Conservation (phyloP, 2,329 filamentous ascomycete species). For the Cucurbitaria berberidis region DNA sequence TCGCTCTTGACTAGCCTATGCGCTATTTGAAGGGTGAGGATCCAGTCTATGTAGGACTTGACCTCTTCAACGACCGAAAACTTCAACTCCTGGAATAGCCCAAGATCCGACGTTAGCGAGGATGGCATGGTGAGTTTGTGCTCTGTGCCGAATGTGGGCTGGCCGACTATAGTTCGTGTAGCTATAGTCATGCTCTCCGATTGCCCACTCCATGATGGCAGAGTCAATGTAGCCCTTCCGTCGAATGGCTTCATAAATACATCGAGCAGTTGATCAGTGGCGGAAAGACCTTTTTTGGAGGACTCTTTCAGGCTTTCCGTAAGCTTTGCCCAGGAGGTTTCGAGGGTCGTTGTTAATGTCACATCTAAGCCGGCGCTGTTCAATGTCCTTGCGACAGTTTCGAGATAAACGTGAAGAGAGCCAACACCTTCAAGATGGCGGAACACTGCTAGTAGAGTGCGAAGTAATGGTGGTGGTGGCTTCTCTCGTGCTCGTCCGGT, state of each 20-base stretch:
- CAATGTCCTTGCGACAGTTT: slow-evolving; percentile 24
- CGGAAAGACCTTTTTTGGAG: slow-evolving; percentile 31
- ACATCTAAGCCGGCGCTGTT: slow-evolving; percentile 38
- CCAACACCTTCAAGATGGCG: slow-evolving; percentile 55
- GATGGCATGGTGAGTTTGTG: slow-evolving; percentile 42
- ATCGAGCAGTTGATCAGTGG: slow-evolving; percentile 41
- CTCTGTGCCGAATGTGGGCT: slow-evolving; percentile 45
- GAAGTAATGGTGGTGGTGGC: slow-evolving; percentile 63
- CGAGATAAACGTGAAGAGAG: slow-evolving; percentile 45
- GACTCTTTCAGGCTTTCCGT: slow-evolving; percentile 36
- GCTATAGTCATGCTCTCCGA: slow-evolving; percentile 32
- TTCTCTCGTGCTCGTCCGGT: slow-evolving; percentile 57
- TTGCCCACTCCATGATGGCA: slow-evolving; percentile 30
- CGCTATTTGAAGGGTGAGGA: slow-evolving; percentile 40
- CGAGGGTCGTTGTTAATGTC: slow-evolving; percentile 31
- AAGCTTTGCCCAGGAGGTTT: slow-evolving; percentile 38
- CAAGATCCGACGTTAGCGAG: slow-evolving; percentile 35
- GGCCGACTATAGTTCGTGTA: slow-evolving; percentile 42
- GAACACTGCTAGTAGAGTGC: slow-evolving; percentile 62
- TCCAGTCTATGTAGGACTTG: slow-evolving; percentile 41
- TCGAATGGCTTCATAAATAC: slow-evolving; percentile 38
- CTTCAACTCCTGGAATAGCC: slow-evolving; percentile 35
- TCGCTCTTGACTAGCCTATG: slow-evolving; percentile 37
- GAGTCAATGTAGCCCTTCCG: slow-evolving; percentile 33
- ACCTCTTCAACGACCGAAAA: slow-evolving; percentile 38